phyloP scores from a whole-genome alignment of 78 protist genomes.

The Dictyostelium firmibasis region DNA sequence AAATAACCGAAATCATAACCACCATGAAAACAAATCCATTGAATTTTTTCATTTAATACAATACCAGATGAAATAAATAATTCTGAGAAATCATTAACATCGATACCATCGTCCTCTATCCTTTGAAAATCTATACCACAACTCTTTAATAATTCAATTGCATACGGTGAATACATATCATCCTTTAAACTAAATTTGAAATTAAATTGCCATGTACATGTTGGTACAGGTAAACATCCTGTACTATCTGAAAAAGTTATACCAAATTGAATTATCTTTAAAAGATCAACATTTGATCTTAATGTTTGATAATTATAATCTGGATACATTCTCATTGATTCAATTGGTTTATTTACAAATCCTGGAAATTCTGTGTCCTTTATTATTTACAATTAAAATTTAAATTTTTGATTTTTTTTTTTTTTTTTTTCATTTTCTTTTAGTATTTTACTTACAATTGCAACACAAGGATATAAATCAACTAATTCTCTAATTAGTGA shows the following conservation, averaged over 20 bases:
- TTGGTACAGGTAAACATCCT: slow-evolving; percentile 89
- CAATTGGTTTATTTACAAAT: slow-evolving; percentile 94
- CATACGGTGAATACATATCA: slow-evolving; percentile 96
- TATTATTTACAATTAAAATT: too few species aligned
- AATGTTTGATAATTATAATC: slow-evolving; percentile 94
- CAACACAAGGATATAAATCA: slow-evolving; percentile 91
- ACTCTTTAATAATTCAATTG: slow-evolving; percentile 93
- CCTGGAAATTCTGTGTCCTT: slow-evolving; percentile 99
- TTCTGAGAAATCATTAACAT: slow-evolving; percentile 90
- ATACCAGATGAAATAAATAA: slow-evolving; percentile 90
- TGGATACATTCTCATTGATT: slow-evolving; percentile 76
- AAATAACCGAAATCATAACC: slow-evolving; percentile 85
- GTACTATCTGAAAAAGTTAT: slow-evolving; percentile 92
- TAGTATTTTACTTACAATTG: slow-evolving; percentile 90
- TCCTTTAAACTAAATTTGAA: slow-evolving; percentile 92
- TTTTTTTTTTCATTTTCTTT: neutral
- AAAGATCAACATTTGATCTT: slow-evolving; percentile 94
- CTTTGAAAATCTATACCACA: slow-evolving; percentile 97
- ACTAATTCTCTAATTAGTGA: slow-evolving; percentile 84
- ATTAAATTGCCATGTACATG: slow-evolving; percentile 99
- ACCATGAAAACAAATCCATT: slow-evolving; percentile 94
- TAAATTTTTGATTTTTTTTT: too few species aligned
- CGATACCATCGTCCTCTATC: slow-evolving; percentile 89
- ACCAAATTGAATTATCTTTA: slow-evolving; percentile 98
- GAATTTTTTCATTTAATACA: slow-evolving; percentile 82